phyloP scores from a whole-genome alignment of 1,139 yeast genomes.

The Suhomyces bolitotheri region DNA sequence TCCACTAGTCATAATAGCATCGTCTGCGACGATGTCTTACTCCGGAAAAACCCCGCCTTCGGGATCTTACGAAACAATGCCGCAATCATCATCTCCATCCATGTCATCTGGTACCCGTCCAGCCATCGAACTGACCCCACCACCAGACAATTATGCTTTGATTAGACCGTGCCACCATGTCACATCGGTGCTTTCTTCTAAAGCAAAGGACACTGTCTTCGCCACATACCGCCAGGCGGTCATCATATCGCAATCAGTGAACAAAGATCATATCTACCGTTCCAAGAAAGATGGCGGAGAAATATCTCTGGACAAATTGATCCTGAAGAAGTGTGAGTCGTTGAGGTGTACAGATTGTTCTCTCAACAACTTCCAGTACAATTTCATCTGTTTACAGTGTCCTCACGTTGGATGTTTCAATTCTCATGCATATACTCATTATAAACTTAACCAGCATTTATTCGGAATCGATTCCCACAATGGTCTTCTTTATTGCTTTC shows the following conservation, averaged over 20 bases:
- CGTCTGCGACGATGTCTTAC: conserved; percentile 9
- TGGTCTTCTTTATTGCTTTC: conserved; percentile 72
- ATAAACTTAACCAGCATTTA: conserved; percentile 60
- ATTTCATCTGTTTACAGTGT: conserved; percentile 77
- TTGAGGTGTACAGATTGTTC: conserved; percentile 54
- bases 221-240: conserved; percentile 62
- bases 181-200: conserved; percentile 51
- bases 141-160: conserved; percentile 29
- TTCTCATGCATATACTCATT: conserved; percentile 55
- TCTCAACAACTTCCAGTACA: conserved; percentile 47
- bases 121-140: conserved; percentile 20
- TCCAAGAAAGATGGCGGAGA: conserved; percentile 34
- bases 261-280: conserved; percentile 23
- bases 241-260: conserved; percentile 41
- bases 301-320: conserved; percentile 32
- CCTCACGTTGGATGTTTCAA: conserved; percentile 74
- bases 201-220: conserved; percentile 56
- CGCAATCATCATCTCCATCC: conserved; percentile 2
- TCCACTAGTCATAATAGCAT: neutral
- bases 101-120: conserved; percentile 5
- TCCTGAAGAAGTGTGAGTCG: conserved; percentile 42
- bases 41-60: conserved; percentile 7
- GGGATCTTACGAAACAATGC: neutral
- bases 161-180: conserved; percentile 57
- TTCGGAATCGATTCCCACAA: conserved; percentile 66